A percentile compares a stretch with the other conserved stretches of the same genome.
Conservation (phyloP, 106 monocot genomes). For the Allium sativum region DNA sequence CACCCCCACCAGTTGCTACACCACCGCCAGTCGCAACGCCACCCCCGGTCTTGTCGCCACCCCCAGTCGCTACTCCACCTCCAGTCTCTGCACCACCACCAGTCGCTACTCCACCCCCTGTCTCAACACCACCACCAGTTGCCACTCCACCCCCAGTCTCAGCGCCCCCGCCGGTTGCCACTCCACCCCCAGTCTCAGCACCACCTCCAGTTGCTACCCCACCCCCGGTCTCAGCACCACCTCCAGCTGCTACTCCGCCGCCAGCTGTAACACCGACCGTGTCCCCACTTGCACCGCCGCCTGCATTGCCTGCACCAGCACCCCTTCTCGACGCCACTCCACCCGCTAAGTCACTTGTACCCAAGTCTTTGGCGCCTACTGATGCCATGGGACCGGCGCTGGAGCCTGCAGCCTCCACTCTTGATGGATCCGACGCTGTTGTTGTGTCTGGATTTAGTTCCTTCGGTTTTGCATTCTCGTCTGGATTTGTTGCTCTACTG, state of each 20-base stretch:
- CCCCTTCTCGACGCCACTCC: neutral
- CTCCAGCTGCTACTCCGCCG: neutral
- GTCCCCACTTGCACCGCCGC: neutral
- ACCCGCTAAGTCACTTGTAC: neutral
- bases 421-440: constrained; percentile 2
- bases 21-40: constrained; percentile 3
- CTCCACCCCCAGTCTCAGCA: constrained; percentile 1
- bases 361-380: neutral
- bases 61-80: constrained; percentile 6
- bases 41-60: constrained; percentile 3
- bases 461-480: neutral
- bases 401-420: constrained; percentile 1
- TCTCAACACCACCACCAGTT: constrained; percentile 3
- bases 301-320: constrained; percentile 1
- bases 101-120: neutral
- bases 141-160: neutral
- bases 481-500: neutral
- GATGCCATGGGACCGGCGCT: neutral
- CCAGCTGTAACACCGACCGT: neutral
- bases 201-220: neutral
- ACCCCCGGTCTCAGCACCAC: constrained; percentile 1
- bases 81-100: constrained; percentile 2
- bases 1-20: neutral
- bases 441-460: neutral
- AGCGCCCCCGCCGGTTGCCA: neutral